Percentiles rank a stretch among this genome's conserved stretches.
Evolutionary conservation across 805 yeast species (phyloP).

Genomic region (Wickerhamiella azymoides): DNA sequence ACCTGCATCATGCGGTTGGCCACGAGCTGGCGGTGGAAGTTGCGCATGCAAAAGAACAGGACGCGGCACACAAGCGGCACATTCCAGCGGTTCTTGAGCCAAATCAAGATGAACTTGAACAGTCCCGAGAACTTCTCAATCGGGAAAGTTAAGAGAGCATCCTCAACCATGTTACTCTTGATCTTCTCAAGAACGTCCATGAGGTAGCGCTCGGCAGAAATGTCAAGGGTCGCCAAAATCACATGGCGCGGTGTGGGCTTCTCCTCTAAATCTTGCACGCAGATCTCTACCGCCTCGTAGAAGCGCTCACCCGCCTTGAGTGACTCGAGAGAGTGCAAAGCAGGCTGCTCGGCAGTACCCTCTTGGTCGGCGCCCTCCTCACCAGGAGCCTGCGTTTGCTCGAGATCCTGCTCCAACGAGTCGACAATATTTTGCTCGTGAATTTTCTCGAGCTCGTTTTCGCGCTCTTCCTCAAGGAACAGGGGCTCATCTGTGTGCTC

Average conservation of each 20-base stretch:
- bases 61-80: constrained; percentile 59
- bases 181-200: constrained; percentile 57
- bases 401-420: constrained; percentile 38
- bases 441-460: constrained; percentile 83
- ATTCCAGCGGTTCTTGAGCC: constrained; percentile 43
- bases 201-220: constrained; percentile 66
- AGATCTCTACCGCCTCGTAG: constrained; percentile 83
- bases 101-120: constrained; percentile 56
- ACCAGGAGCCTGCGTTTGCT: constrained; percentile 5
- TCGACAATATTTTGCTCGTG: constrained; percentile 70
- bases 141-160: constrained; percentile 81
- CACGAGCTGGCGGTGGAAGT: constrained; percentile 68
- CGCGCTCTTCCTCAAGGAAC: constrained; percentile 93
- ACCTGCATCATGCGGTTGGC: constrained; percentile 36
- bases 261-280: constrained; percentile 48
- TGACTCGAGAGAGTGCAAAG: constrained; percentile 77
- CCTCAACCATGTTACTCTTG: constrained; percentile 77
- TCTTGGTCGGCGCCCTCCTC: constrained; percentile 32
- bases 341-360: constrained; percentile 42
- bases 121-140: constrained; percentile 67
- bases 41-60: constrained; percentile 56
- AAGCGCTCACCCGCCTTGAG: constrained; percentile 87
- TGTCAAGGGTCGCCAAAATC: constrained; percentile 56
- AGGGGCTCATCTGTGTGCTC: constrained; percentile 84
- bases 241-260: constrained; percentile 36